Conservation (phyloP, 1,139 yeast genomes). For the Diutina scorzettiae region DNA sequence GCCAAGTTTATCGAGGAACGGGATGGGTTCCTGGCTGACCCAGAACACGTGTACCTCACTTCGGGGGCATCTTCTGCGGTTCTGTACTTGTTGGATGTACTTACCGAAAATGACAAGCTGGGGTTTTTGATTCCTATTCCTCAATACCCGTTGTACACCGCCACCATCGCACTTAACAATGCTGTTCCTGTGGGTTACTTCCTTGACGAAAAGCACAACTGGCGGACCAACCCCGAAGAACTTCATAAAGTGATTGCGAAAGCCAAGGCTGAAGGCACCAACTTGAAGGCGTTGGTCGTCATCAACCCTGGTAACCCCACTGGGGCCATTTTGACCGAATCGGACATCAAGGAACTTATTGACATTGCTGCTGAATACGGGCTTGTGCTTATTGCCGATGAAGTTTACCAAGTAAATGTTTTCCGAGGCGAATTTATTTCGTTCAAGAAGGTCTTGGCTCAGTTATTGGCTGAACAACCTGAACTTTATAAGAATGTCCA, state of each 20-base stretch:
- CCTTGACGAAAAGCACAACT: conserved; percentile 63
- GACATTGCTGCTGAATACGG: conserved; percentile 76
- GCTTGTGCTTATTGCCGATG: conserved; percentile 89
- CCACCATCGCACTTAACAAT: conserved; percentile 72
- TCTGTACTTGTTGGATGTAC: conserved; percentile 54
- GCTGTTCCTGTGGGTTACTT: conserved; percentile 82
- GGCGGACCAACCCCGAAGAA: conserved; percentile 72
- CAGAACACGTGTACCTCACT: conserved; percentile 70
- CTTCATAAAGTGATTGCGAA: conserved; percentile 45
- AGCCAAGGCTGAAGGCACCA: conserved; percentile 42
- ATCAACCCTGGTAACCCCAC: conserved; percentile 99
- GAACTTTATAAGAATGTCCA: conserved; percentile 60
- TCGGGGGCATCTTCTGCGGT: conserved; percentile 95
- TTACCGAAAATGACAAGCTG: conserved; percentile 52
- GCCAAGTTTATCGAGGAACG: conserved; percentile 69
- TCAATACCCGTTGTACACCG: conserved; percentile 93
- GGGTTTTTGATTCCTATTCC: conserved; percentile 95
- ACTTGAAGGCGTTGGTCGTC: conserved; percentile 73
- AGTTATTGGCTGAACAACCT: conserved; percentile 42
- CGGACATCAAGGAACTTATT: conserved; percentile 59
- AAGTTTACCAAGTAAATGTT: conserved; percentile 89
- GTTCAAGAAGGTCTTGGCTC: conserved; percentile 54
- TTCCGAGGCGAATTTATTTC: conserved; percentile 59
- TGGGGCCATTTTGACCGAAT: conserved; percentile 62
- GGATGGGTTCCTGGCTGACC: conserved; percentile 46